Conservation (phyloP, 768 basidiomycete species). For the Boletus rubescentipes region DNA sequence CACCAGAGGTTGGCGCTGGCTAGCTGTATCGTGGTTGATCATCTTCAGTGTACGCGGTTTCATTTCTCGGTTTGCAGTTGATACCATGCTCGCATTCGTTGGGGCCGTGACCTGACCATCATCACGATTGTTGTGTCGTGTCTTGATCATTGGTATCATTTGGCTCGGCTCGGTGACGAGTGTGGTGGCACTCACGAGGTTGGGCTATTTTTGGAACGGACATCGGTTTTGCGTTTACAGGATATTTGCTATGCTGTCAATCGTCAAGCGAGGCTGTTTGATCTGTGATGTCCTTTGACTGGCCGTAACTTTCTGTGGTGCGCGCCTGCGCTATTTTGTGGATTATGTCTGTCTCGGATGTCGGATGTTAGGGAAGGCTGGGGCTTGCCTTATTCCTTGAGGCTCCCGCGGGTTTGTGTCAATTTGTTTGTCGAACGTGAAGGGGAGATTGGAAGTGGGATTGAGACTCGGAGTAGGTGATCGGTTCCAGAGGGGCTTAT, state of each 20-base stretch:
- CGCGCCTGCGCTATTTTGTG: slow-evolving; percentile 54
- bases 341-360: slow-evolving; percentile 23
- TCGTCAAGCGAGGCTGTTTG: slow-evolving; percentile 35
- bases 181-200: slow-evolving; percentile 41
- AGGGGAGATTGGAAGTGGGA: no score
- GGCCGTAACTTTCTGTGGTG: slow-evolving; percentile 53
- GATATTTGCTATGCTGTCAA: neutral
- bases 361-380: neutral
- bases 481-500: no score
- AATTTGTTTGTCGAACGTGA: slow-evolving; percentile 2
- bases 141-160: slow-evolving; percentile 46
- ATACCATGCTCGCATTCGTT: slow-evolving; percentile 36
- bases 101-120: slow-evolving; percentile 47
- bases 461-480: no score
- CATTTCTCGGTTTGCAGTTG: slow-evolving; percentile 46
- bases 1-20: no score
- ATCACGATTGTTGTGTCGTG: slow-evolving; percentile 33
- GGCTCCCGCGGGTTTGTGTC: slow-evolving; percentile 14
- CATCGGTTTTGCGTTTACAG: slow-evolving; percentile 45
- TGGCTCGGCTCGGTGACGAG: slow-evolving; percentile 39
- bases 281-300: slow-evolving; percentile 54
- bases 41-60: slow-evolving; percentile 52
- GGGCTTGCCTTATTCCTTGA: neutral
- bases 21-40: no score
- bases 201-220: slow-evolving; percentile 52